phyloP scores from a whole-genome alignment of 495 filamentous ascomycete genomes.

The Baudoinia panamericana region DNA sequence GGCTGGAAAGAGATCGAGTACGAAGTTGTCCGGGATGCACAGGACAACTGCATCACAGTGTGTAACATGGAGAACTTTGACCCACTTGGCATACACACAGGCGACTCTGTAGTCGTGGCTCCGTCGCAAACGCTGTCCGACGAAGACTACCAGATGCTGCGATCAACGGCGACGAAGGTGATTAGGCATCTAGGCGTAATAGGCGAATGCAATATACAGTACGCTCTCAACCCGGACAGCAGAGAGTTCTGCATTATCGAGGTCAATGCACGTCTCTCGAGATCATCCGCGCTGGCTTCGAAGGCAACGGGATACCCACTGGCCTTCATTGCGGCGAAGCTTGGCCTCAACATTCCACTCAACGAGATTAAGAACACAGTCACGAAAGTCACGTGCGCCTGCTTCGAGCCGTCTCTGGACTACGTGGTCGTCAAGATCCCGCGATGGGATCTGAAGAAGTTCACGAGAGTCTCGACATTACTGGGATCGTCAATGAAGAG shows the following conservation, averaged over 20 bases:
- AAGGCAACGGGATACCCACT: conserved; percentile 97
- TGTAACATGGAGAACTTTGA: conserved; percentile 99
- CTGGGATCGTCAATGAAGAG: conserved; percentile 99
- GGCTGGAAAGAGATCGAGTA: conserved; percentile 99
- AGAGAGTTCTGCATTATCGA: conserved; percentile 96
- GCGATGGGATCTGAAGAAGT: conserved; percentile 97
- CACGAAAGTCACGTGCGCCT: conserved; percentile 90
- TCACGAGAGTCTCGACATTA: conserved; percentile 86
- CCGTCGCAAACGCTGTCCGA: conserved; percentile 92
- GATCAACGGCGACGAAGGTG: conserved; percentile 90
- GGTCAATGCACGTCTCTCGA: conserved; percentile 92
- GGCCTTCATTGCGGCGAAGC: conserved; percentile 90
- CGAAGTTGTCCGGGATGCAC: conserved; percentile 85
- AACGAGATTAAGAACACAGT: conserved; percentile 96
- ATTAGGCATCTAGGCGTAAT: conserved; percentile 90
- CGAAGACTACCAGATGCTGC: conserved; percentile 98
- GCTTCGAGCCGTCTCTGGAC: conserved; percentile 97
- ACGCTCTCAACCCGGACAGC: conserved; percentile 86
- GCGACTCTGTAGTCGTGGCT: conserved; percentile 93
- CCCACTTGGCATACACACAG: conserved; percentile 88
- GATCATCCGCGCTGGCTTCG: conserved; percentile 90
- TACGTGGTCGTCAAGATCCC: conserved; percentile 99
- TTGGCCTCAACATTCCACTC: conserved; percentile 85
- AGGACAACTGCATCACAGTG: conserved; percentile 96
- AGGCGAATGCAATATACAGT: conserved; percentile 97